Evolutionary conservation across 2,329 filamentous ascomycete genomes (phyloP), one percentile per base, ranked within the genome.

Genomic region (Aspergillus hiratsukae): DNA sequence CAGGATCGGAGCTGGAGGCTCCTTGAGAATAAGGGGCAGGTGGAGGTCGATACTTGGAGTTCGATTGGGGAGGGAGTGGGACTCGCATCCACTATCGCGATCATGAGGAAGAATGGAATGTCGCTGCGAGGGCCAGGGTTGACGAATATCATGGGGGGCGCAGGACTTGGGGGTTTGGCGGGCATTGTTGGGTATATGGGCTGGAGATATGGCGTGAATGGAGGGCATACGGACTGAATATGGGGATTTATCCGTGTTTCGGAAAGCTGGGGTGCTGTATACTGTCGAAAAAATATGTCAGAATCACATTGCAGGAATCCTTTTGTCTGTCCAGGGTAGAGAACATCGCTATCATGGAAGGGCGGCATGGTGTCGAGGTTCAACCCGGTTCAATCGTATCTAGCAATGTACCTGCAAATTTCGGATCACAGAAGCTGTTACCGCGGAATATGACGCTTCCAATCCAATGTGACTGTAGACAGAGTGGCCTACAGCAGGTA

Each of bases 1-100:
- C 72, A 81, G 64, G 85, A 88, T 66, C 76, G 86, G 19, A 79
- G 80, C 55, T 88, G 85, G 84, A 74, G 85, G 29, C 65, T 88
- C 51, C 62, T 85, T 46, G 82, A 82, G 70, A 87, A 82, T 60
- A 67, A 71, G 43, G 79, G 81, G 0, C 84, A 88, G 74, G 65
- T 82, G 31, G 58, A 48, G n/a, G 45, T 59, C 7, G 59, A 61
- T 53, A 35, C 25, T 23, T 61, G 57, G 57, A 56, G 55, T 48
- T 23, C 53, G 28, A 23, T n/a, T 28, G 59, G 49, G 3, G 57
- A 50, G 9, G 49, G 49, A 8, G 1, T 52, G 9, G 59, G 58
- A 1, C 19, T 37, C 4, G 35, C 10, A 23, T 28, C 3, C 29
- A n/a, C n/a, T n/a, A 10, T 6, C 4, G 51, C 17, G 43, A 21